phyloP scores from a whole-genome alignment of 139 green algal genomes.

The Eudorina sp. region DNA sequence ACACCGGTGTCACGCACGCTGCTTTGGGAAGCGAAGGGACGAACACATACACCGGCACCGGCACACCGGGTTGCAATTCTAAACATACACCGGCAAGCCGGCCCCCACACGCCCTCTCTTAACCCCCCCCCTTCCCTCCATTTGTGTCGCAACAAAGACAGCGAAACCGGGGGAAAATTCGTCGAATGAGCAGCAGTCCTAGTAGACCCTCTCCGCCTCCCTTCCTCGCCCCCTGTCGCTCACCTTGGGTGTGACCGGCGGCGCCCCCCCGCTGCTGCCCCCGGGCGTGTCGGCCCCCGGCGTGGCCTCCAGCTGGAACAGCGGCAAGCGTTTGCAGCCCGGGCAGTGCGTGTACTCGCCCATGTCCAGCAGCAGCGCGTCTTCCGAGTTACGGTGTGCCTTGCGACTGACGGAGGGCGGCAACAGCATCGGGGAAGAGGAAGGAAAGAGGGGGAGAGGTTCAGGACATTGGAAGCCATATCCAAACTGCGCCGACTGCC shows the following conservation, averaged over 20 bases:
- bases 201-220: neutral
- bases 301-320: slow-evolving; percentile 6
- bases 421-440: neutral
- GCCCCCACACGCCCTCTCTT: no score
- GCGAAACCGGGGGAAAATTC: no score
- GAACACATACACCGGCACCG: no score
- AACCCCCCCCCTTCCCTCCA: no score
- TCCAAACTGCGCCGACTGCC: no score
- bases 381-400: slow-evolving; percentile 10
- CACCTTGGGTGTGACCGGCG: slow-evolving; percentile 19
- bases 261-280: neutral
- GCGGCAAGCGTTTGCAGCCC: neutral
- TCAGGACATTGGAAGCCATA: no score
- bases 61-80: no score
- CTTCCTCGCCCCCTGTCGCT: neutral
- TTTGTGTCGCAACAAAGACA: no score
- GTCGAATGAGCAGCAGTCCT: no score
- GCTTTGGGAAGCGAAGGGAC: no score
- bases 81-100: no score
- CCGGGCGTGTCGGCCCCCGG: neutral
- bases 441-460: neutral
- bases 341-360: slow-evolving; percentile 57
- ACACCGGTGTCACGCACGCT: no score
- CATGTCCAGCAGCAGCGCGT: slow-evolving; percentile 64
- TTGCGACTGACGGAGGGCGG: slow-evolving; percentile 25